Base-by-base conservation (phyloP, 768 basidiomycete species). In the Mycena haematopus region DNA sequence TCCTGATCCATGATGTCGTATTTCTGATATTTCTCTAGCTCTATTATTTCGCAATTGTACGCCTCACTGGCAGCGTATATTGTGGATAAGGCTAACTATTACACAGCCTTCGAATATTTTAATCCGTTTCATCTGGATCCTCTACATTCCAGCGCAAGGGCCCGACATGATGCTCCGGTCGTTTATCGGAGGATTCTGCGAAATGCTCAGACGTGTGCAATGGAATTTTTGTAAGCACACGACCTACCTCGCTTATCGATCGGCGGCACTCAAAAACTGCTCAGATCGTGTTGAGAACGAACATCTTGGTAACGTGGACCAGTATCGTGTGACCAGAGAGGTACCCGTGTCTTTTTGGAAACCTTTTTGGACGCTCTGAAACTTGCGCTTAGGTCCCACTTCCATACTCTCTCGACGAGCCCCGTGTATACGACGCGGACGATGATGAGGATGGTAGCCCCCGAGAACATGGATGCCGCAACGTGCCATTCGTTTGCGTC, bases 251-350 rank as follows among this genome's bases (percentile, higher is more conserved):
- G 63, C 56, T 50, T 21, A 15, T 35, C 35, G 7, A 52, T 31
- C 19, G 19, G 21, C 55, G 53, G 10, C 19, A 19, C 52, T 27
- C 19, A 47, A 31, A 35, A 13, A 35, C 8, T 49, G n/a, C 33
- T 17, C 65, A 92, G 89, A 85, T 74, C 91, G 92, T 69, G 77
- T 93, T 42, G 92, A 96, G 73, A 95, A 92, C 77, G 95, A 97
- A 76, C 95, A 97, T 67, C 76, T 95, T 21, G 91, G 36, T 81
- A 97, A 97, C 73, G 86, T 63, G 2, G 91, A 92, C 81, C 93
- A 95, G 70, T 96, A 93, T 73, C 92, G 95, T n/a, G 86, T 92
- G 40, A 93, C 91, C 1, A 81, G 90, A 22, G 94, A 97, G 70
- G 86, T 93, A 33, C 44, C 31, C 2, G 29, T 5, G 24, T 21